Evolutionary conservation across 108 stramenopile genomes (phyloP).

Genomic region (Mayamaea pseudoterrestris): DNA sequence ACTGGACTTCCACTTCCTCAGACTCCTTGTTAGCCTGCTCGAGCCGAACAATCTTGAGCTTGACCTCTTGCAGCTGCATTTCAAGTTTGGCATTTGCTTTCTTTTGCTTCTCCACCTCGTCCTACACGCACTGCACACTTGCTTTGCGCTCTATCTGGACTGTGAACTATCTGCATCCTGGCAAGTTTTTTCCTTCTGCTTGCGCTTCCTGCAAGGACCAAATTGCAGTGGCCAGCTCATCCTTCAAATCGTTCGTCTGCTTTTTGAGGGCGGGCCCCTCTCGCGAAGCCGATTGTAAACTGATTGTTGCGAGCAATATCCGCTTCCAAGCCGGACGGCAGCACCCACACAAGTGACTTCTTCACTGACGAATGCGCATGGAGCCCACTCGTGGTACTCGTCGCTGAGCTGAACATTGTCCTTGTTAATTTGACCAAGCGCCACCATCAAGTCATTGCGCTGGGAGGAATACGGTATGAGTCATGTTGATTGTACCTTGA

Average conservation of each 20-base stretch:
- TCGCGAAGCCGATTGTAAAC: constrained; percentile 57
- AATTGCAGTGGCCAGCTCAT: constrained; percentile 56
- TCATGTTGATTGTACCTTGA: too few relatives aligned
- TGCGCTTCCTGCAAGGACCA: constrained; percentile 66
- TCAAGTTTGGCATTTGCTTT: constrained; percentile 1
- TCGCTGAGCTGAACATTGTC: constrained; percentile 41
- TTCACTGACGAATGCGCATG: constrained; percentile 25
- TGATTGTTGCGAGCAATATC: constrained; percentile 78
- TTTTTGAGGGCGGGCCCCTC: constrained; percentile 70
- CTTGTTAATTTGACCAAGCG: constrained; percentile 49
- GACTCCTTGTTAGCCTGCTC: constrained; percentile 21
- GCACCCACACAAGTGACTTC: constrained; percentile 43
- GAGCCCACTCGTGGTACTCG: constrained; percentile 21
- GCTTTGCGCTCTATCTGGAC: constrained; percentile 44
- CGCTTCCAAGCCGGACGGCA: constrained; percentile 63
- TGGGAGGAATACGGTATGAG: too few relatives aligned
- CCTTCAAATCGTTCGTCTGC: constrained; percentile 62
- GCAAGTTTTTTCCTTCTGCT: constrained; percentile 46
- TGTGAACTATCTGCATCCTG: constrained; percentile 56
- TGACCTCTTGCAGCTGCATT: constrained; percentile 4
- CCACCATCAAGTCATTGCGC: constrained; percentile 41
- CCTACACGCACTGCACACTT: constrained; percentile 32
- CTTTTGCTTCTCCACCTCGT: constrained; percentile 17
- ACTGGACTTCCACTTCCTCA: constrained; percentile 28
- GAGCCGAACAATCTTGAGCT: constrained; percentile 11